A percentile compares a stretch with the other conserved stretches of the same genome.
phyloP scores from a whole-genome alignment of 192 early-diverging fungal species.

The Coemansia sp. region DNA sequence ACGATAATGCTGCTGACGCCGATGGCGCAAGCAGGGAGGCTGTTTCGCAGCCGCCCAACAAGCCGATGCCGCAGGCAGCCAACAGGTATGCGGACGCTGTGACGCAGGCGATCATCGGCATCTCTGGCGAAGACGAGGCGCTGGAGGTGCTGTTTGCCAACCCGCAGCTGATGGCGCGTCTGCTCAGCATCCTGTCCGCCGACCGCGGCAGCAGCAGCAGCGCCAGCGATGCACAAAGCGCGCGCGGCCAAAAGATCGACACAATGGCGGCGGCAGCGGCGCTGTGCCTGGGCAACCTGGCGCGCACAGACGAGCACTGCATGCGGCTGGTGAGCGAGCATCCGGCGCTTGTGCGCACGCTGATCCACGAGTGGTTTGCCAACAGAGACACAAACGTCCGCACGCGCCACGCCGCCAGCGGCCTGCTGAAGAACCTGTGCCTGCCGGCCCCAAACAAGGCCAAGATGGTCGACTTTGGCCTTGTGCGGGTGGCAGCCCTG shows the following conservation, averaged over 20 bases:
- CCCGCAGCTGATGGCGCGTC: conserved; percentile 12
- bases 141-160: conserved; percentile 36
- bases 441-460: conserved; percentile 47
- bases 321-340: conserved; percentile 60
- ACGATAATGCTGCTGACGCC: no score
- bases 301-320: conserved; percentile 69
- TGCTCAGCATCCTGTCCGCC: conserved; percentile 19
- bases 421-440: conserved; percentile 68
- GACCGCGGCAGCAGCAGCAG: conserved; percentile 2
- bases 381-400: conserved; percentile 45
- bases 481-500: conserved; percentile 12
- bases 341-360: conserved; percentile 49
- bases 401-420: conserved; percentile 61
- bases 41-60: conserved; percentile 21
- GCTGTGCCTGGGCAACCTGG: conserved; percentile 70
- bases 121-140: conserved; percentile 45
- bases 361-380: conserved; percentile 57
- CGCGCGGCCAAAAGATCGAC: conserved; percentile 6
- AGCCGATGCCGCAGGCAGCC: conserved; percentile 20
- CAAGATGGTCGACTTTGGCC: conserved; percentile 20
- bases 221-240: background rate
- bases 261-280: conserved; percentile 54
- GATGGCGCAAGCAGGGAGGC: background rate
- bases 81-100: conserved; percentile 37
- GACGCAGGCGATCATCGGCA: conserved; percentile 36